Evolutionary conservation across 176 grass and related monocot species (phyloP).

Genomic region (Carex myosuroides): DNA sequence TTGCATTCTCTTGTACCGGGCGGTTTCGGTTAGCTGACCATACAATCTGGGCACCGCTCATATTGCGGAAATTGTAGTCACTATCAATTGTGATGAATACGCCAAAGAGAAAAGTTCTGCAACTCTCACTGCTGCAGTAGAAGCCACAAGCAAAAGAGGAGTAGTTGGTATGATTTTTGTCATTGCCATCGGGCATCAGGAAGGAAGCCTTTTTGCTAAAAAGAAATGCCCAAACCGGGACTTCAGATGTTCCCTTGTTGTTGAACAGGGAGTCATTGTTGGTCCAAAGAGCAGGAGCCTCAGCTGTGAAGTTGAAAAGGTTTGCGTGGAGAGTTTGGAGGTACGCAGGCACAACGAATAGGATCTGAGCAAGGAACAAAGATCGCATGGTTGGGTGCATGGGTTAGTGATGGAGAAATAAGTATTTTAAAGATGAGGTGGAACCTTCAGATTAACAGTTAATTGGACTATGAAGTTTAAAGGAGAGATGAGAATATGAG

Average conservation of each 20-base stretch:
- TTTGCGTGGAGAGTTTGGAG: background rate
- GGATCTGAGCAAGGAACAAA: background rate
- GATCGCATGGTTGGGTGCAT: background rate
- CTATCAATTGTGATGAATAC: background rate
- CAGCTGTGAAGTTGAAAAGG: background rate
- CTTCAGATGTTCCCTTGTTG: background rate
- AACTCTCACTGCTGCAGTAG: slow-evolving; percentile 26
- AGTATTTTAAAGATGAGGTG: slow-evolving; percentile 19
- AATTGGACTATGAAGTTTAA: background rate
- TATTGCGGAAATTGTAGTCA: background rate
- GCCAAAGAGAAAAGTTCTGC: background rate
- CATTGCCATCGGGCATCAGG: too few relatives aligned
- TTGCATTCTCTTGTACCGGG: slow-evolving; percentile 38
- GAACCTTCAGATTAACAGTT: slow-evolving; percentile 15
- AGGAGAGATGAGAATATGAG: too few relatives aligned
- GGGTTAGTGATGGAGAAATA: background rate
- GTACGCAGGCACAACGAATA: background rate
- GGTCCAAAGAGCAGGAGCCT: background rate
- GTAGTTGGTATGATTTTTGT: background rate
- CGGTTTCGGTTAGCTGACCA: slow-evolving; percentile 33
- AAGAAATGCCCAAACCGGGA: background rate
- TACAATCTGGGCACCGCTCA: background rate
- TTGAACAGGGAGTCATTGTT: background rate
- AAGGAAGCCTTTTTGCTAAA: slow-evolving; percentile 1
- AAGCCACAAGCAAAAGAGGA: slow-evolving; percentile 41